A percentile compares a stretch with the other conserved stretches of the same genome.
Evolutionary conservation across 108 stramenopile genomes (phyloP).

Genomic region (Skeletonema grethae): DNA sequence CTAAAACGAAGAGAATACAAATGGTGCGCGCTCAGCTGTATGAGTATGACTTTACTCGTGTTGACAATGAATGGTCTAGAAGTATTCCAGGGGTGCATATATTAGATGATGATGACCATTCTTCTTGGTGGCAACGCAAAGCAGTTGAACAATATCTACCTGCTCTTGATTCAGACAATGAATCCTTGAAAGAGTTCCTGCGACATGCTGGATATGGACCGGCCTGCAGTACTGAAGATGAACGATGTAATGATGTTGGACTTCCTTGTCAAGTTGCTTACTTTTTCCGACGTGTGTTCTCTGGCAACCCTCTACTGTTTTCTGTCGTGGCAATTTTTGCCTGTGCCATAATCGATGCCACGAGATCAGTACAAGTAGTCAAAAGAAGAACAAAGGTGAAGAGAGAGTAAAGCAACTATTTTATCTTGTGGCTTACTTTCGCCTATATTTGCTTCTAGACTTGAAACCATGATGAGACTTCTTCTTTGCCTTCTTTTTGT

Average conservation of each 20-base stretch:
- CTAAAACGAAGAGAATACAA: constrained; percentile 16
- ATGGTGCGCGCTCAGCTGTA: constrained; percentile 37
- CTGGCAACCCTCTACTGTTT: too few relatives aligned
- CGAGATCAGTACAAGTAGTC: too few relatives aligned
- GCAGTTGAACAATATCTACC: constrained; percentile 19
- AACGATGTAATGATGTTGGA: too few relatives aligned
- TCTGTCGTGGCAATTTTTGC: too few relatives aligned
- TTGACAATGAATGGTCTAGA: constrained; percentile 33
- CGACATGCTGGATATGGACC: constrained; percentile 8
- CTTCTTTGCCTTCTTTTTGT: constrained; percentile 60
- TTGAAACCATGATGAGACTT: constrained; percentile 72
- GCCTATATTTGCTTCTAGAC: constrained; percentile 72
- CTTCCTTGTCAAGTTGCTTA: too few relatives aligned
- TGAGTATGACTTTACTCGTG: constrained; percentile 46
- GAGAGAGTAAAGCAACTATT: too few relatives aligned
- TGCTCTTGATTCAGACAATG: constrained; percentile 3
- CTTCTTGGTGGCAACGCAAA: constrained; percentile 22
- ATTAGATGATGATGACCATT: neutral
- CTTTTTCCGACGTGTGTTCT: too few relatives aligned
- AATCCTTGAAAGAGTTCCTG: constrained; percentile 4
- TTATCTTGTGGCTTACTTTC: constrained; percentile 29
- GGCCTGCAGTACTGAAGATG: neutral
- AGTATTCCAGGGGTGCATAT: constrained; percentile 28
- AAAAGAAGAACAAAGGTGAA: too few relatives aligned
- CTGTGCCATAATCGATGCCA: too few relatives aligned